Evolutionary conservation across 2,329 filamentous ascomycete genomes (phyloP).

Genomic region (Hypoxylon sp.): DNA sequence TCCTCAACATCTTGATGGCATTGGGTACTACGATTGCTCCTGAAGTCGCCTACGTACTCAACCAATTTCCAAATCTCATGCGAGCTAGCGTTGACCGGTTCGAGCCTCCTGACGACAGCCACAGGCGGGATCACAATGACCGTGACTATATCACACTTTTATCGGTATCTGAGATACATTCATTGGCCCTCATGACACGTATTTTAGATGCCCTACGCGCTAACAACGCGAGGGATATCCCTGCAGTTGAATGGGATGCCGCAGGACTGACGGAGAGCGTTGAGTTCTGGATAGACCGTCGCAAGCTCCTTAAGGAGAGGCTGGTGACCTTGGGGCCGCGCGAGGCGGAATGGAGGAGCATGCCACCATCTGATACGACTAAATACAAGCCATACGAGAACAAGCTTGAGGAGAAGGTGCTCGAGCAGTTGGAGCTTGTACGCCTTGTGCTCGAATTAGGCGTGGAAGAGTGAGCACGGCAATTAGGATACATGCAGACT

Average conservation of each 20-base stretch:
- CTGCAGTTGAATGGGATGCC: conserved; percentile 81
- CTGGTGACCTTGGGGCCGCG: conserved; percentile 80
- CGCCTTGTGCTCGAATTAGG: conserved; percentile 69
- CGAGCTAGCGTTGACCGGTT: conserved; percentile 79
- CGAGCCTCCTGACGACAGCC: conserved; percentile 71
- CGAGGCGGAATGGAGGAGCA: conserved; percentile 75
- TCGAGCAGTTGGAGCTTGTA: conserved; percentile 76
- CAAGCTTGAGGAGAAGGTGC: conserved; percentile 81
- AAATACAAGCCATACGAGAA: conserved; percentile 68
- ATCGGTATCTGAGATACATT: conserved; percentile 83
- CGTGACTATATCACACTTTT: conserved; percentile 76
- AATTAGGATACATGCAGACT: conserved; percentile 20
- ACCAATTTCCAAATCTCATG: conserved; percentile 88
- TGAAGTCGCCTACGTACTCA: conserved; percentile 89
- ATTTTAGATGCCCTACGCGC: conserved; percentile 78
- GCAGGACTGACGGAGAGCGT: conserved; percentile 82
- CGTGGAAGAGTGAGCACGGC: conserved; percentile 60
- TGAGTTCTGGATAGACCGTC: conserved; percentile 82
- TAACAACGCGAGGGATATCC: conserved; percentile 79
- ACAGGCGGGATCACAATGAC: conserved; percentile 66
- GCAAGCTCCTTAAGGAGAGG: conserved; percentile 77
- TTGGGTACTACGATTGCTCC: conserved; percentile 86
- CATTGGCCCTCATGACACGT: conserved; percentile 80
- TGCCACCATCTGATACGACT: conserved; percentile 52
- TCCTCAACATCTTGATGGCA: conserved; percentile 87